These are phyloP conservation scores for Debaryomyces castellii DNA, from an alignment of 805 yeast genomes.

Conservation along the genomic window DNA sequence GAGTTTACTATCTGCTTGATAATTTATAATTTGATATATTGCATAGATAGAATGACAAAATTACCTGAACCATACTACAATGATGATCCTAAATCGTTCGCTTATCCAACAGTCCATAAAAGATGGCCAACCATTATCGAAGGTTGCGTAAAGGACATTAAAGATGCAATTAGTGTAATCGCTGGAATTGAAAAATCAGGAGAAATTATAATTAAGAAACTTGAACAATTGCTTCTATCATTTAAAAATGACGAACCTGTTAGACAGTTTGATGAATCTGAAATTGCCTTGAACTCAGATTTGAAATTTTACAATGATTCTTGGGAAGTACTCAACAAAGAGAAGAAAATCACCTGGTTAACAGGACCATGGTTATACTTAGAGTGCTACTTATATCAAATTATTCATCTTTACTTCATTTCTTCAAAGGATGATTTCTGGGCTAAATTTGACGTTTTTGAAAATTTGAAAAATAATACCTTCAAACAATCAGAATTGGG, in stretches of 20 bases:
- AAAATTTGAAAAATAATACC: constrained; percentile 65
- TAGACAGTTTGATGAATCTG: constrained; percentile 22
- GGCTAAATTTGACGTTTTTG: constrained; percentile 69
- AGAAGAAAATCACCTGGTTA: constrained; percentile 57
- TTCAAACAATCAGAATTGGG: constrained; percentile 75
- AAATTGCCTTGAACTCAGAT: constrained; percentile 45
- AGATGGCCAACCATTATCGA: constrained; percentile 88
- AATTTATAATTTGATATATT: background rate
- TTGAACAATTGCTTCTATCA: constrained; percentile 45
- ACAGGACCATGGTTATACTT: constrained; percentile 88
- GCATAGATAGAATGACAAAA: constrained; percentile 1
- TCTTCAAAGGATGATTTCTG: constrained; percentile 23
- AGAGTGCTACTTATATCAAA: constrained; percentile 83
- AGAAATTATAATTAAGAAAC: constrained; percentile 35
- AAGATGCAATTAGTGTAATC: constrained; percentile 27
- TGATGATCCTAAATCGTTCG: constrained; percentile 76
- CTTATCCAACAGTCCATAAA: constrained; percentile 68
- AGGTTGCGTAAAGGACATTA: constrained; percentile 65
- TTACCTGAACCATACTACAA: constrained; percentile 58
- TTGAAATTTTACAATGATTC: constrained; percentile 61
- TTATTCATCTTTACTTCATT: constrained; percentile 47
- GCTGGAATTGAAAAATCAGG: constrained; percentile 45
- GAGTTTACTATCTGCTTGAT: too few relatives aligned
- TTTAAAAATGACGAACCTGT: constrained; percentile 38
- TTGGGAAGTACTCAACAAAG: constrained; percentile 29